Evolutionary conservation across 805 yeast genomes (phyloP).

Genomic region (Vanderwaltozyma verrucispora): DNA sequence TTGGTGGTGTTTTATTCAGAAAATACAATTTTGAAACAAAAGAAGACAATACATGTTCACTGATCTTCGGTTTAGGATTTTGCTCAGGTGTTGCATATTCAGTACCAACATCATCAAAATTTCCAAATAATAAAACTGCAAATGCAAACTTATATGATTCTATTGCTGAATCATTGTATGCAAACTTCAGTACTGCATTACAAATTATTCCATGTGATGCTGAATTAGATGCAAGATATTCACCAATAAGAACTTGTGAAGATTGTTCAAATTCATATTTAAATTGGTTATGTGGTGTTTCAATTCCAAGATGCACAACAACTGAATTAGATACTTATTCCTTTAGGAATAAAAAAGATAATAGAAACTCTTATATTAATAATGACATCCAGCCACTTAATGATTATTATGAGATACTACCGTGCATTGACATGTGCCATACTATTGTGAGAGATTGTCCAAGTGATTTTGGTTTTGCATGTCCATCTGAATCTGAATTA

Average conservation of each 20-base stretch:
- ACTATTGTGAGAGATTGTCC: conserved; percentile 80
- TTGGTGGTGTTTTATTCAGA: conserved; percentile 57
- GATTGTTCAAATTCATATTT: conserved; percentile 65
- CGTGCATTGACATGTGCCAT: conserved; percentile 76
- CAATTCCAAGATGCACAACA: conserved; percentile 79
- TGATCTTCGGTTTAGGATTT: conserved; percentile 64
- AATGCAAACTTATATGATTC: conserved; percentile 49
- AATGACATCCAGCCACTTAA: conserved; percentile 42
- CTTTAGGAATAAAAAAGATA: conserved; percentile 36
- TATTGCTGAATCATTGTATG: conserved; percentile 44
- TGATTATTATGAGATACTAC: conserved; percentile 68
- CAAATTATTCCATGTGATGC: conserved; percentile 70
- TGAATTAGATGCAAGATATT: conserved; percentile 52
- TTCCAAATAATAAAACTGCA: conserved; percentile 26
- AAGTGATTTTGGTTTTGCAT: conserved; percentile 56
- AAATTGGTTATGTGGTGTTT: conserved; percentile 82
- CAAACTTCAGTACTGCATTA: conserved; percentile 64
- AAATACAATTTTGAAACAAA: conserved; percentile 49
- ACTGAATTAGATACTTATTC: conserved; percentile 34
- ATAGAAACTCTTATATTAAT: conserved; percentile 54
- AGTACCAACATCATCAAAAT: conserved; percentile 49
- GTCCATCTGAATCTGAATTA: conserved; percentile 41
- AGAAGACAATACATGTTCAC: conserved; percentile 48
- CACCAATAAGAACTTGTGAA: conserved; percentile 63
- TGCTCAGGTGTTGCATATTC: conserved; percentile 80